A percentile compares a stretch with the other conserved stretches of the same genome.
Conservation (phyloP, 345 rosid genomes). For the Alliaria petiolata region DNA sequence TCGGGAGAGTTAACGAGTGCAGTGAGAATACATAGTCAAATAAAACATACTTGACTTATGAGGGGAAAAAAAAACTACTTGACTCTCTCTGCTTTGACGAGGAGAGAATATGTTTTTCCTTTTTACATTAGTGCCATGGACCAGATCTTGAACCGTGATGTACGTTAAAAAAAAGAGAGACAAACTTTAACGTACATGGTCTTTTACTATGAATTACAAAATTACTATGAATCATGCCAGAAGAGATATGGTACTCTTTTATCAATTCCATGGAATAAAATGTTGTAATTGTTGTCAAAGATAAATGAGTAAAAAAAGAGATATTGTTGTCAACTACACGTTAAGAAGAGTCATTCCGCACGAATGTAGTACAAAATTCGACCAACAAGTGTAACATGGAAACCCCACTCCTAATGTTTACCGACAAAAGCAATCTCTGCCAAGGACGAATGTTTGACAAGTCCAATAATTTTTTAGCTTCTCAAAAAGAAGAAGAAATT, state of each 20-base stretch:
- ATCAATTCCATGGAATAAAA: background rate
- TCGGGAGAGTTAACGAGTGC: background rate
- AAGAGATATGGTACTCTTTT: background rate
- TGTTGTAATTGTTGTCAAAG: background rate
- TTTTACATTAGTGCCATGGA: background rate
- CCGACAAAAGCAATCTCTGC: background rate
- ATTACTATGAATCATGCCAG: background rate
- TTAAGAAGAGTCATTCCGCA: background rate
- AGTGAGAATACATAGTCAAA: background rate
- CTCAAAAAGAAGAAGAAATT: background rate
- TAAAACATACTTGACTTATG: background rate
- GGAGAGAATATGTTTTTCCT: background rate
- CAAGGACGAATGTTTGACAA: background rate
- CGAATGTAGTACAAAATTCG: background rate
- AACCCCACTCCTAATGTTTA: background rate
- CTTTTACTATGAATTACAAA: too few species aligned
- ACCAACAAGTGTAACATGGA: conserved; percentile 6
- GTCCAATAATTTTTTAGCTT: background rate
- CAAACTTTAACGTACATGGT: too few species aligned
- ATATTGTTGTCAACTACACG: background rate
- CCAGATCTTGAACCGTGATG: background rate
- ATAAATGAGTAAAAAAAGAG: background rate
- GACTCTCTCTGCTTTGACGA: background rate
- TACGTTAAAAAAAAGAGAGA: background rate
- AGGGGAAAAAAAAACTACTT: background rate